Conservation (phyloP, 805 yeast species). For the Yarrowia alimentaria region DNA sequence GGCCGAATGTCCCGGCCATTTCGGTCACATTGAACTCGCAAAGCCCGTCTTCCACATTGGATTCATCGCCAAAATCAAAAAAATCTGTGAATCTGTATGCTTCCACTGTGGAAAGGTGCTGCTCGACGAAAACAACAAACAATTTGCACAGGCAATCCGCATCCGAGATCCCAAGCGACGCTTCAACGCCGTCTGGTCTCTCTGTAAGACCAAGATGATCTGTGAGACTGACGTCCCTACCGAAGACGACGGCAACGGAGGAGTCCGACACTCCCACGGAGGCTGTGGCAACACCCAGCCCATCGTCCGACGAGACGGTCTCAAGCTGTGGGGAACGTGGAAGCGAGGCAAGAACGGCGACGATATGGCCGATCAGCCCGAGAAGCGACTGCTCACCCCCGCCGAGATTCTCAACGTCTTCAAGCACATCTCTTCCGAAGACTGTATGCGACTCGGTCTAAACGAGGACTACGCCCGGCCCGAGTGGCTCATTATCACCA, state of each 20-base stretch:
- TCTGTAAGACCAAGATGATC: conserved; percentile 87
- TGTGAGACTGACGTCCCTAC: conserved; percentile 81
- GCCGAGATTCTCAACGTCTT: conserved; percentile 87
- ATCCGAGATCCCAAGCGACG: conserved; percentile 94
- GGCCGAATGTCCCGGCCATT: conserved; percentile 99
- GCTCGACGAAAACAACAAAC: conserved; percentile 75
- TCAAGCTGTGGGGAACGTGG: conserved; percentile 98
- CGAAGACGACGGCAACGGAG: conserved; percentile 49
- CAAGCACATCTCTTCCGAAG: conserved; percentile 84
- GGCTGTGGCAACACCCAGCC: conserved; percentile 99
- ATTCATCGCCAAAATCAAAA: conserved; percentile 88
- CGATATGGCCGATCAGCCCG: conserved; percentile 79
- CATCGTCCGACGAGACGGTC: conserved; percentile 90
- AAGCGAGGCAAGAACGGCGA: conserved; percentile 80
- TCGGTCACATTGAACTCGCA: conserved; percentile 97
- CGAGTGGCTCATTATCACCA: conserved; percentile 96
- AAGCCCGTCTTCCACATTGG: conserved; percentile 99
- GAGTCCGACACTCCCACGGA: conserved; percentile 66
- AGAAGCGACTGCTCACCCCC: conserved; percentile 82
- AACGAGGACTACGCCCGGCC: conserved; percentile 97
- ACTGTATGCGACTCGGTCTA: conserved; percentile 78
- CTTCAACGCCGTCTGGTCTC: conserved; percentile 93
- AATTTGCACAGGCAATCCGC: conserved; percentile 82
- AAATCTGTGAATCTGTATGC: conserved; percentile 94
- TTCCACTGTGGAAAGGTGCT: conserved; percentile 97